Evolutionary conservation across 2,329 filamentous ascomycete genomes (phyloP).

Genomic region (Ceratocystis albifundus): DNA sequence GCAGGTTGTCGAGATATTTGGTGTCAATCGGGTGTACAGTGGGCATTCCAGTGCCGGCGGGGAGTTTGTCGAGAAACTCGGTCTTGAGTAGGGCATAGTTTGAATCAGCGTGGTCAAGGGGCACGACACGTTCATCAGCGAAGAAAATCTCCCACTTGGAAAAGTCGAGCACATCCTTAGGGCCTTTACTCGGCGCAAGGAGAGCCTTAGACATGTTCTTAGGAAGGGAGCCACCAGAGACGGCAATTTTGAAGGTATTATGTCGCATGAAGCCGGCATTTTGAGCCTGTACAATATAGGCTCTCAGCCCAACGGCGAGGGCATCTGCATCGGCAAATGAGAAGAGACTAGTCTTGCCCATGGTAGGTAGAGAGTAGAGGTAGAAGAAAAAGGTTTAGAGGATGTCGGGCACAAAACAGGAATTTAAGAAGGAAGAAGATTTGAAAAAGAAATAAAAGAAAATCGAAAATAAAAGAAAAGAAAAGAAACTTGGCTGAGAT

Average conservation of each 20-base stretch:
- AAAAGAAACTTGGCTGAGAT: background rate
- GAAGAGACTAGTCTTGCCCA: constrained; percentile 61
- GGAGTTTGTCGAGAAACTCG: constrained; percentile 82
- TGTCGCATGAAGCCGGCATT: constrained; percentile 70
- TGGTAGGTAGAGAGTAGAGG: constrained; percentile 30
- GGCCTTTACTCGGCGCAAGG: constrained; percentile 42
- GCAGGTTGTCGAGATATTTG: constrained; percentile 56
- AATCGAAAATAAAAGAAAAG: too few relatives aligned
- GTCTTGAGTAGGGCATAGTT: constrained; percentile 83
- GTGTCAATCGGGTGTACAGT: constrained; percentile 68
- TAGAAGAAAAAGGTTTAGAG: background rate
- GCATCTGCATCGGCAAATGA: constrained; percentile 58
- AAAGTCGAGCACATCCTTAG: constrained; percentile 59
- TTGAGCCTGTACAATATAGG: constrained; percentile 74
- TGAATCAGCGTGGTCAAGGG: constrained; percentile 82
- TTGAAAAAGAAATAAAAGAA: too few relatives aligned
- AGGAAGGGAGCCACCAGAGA: constrained; percentile 88
- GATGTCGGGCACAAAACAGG: background rate
- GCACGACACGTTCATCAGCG: constrained; percentile 90
- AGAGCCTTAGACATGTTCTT: constrained; percentile 77
- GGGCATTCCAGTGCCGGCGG: constrained; percentile 52
- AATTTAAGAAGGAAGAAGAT: constrained; percentile 16
- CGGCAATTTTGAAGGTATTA: constrained; percentile 74
- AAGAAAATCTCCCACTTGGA: constrained; percentile 96
- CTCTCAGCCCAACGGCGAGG: constrained; percentile 65